These are phyloP conservation scores for Boletus edulis DNA, from an alignment of 768 basidiomycete genomes.

Conservation along the genomic window DNA sequence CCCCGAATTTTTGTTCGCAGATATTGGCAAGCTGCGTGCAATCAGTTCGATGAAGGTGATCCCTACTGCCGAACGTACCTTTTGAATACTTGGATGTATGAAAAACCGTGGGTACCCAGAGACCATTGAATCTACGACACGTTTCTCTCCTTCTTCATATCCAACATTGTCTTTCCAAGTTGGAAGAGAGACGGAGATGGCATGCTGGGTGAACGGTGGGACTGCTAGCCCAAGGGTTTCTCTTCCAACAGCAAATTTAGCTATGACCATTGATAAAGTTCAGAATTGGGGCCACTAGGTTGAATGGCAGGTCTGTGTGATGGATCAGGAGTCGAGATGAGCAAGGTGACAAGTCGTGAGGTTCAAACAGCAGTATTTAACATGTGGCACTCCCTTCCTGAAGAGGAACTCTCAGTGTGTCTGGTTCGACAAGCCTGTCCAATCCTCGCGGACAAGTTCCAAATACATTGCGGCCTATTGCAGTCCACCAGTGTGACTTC, in stretches of 20 bases:
- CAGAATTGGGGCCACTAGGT: neutral
- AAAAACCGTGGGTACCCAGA: constrained; percentile 95
- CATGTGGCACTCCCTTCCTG: too few relatives aligned
- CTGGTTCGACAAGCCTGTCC: too few relatives aligned
- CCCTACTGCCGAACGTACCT: constrained; percentile 48
- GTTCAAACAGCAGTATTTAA: too few relatives aligned
- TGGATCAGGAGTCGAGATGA: too few relatives aligned
- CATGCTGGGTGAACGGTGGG: constrained; percentile 75
- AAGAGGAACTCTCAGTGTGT: too few relatives aligned
- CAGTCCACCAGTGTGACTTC: too few relatives aligned
- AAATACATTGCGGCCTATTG: too few relatives aligned
- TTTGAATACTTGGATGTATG: constrained; percentile 80
- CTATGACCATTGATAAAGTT: constrained; percentile 1
- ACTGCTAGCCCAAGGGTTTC: constrained; percentile 47
- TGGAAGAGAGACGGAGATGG: constrained; percentile 92
- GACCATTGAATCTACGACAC: constrained; percentile 77
- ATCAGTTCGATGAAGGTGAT: neutral
- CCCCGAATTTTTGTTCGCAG: constrained; percentile 77
- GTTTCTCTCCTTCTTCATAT: constrained; percentile 86
- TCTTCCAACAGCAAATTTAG: constrained; percentile 4
- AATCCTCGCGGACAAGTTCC: too few relatives aligned
- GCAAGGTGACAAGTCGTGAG: too few relatives aligned
- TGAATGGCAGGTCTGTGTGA: neutral
- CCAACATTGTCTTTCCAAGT: constrained; percentile 90
- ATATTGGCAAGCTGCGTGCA: constrained; percentile 65